phyloP scores from a whole-genome alignment of 805 yeast species.

The Candida qinlingensis region DNA sequence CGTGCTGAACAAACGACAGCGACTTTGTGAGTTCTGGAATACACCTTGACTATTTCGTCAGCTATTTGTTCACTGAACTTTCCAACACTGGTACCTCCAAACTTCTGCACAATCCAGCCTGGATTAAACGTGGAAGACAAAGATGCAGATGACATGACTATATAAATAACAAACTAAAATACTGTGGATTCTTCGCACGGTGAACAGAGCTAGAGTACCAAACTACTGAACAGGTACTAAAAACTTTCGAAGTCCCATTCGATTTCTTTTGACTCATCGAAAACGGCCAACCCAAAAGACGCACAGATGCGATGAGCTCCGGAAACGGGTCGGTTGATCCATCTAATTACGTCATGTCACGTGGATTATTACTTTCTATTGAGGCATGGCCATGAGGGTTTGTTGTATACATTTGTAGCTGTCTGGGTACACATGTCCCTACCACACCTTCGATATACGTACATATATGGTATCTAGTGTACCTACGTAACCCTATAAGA shows the following conservation, averaged over 20 bases:
- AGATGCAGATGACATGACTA: constrained; percentile 16
- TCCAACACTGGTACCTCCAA: constrained; percentile 97
- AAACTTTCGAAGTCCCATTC: neutral
- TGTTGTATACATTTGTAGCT: too few species aligned
- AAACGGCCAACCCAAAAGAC: neutral
- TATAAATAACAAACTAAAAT: too few species aligned
- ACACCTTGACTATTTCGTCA: constrained; percentile 73
- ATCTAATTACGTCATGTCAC: neutral
- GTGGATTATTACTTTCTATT: too few species aligned
- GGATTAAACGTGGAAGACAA: constrained; percentile 14
- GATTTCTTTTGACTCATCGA: neutral
- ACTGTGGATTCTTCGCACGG: neutral
- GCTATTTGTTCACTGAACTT: constrained; percentile 85
- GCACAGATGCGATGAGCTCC: neutral
- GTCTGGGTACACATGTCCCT: too few species aligned
- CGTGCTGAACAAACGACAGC: constrained; percentile 97
- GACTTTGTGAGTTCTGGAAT: constrained; percentile 55
- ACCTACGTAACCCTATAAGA: too few species aligned
- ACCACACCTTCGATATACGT: too few species aligned
- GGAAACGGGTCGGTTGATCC: neutral
- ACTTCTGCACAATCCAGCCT: constrained; percentile 84
- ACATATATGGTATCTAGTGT: too few species aligned
- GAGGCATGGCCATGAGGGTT: too few species aligned
- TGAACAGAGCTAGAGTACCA: neutral
- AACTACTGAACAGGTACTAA: neutral